Conservation (phyloP, 1,284 basidiomycete genomes). For the Macrocybe sp. region DNA sequence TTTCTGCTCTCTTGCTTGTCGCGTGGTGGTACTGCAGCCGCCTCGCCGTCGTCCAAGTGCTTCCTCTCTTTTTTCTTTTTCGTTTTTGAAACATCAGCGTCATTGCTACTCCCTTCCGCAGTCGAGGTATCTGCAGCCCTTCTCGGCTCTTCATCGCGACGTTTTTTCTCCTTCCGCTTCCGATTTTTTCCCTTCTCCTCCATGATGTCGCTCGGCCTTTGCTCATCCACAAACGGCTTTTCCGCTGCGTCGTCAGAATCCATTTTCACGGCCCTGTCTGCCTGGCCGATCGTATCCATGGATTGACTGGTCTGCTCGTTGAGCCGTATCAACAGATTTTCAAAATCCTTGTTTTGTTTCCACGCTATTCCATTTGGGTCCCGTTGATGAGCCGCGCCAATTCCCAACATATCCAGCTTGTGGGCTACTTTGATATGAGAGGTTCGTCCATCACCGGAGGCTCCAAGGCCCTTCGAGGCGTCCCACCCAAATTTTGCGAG, state of each 20-base stretch:
- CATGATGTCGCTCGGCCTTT: too few relatives aligned
- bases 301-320: slow-evolving; percentile 30
- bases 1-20: slow-evolving; percentile 19
- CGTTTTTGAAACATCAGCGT: slow-evolving; percentile 3
- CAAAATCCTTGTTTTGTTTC: slow-evolving; percentile 81
- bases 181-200: too few relatives aligned
- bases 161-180: neutral
- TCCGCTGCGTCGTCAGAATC: too few relatives aligned
- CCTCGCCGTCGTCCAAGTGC: slow-evolving; percentile 23
- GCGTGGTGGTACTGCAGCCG: slow-evolving; percentile 10
- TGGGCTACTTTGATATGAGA: slow-evolving; percentile 70
- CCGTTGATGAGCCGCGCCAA: slow-evolving; percentile 63
- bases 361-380: slow-evolving; percentile 70
- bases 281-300: too few relatives aligned
- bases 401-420: slow-evolving; percentile 79
- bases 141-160: neutral
- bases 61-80: slow-evolving; percentile 18
- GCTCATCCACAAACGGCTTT: too few relatives aligned
- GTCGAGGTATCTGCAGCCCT: neutral
- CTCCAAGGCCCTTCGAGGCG: slow-evolving; percentile 65
- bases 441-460: slow-evolving; percentile 60
- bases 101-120: slow-evolving; percentile 1
- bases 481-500: slow-evolving; percentile 82
- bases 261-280: too few relatives aligned
- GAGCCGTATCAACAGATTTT: slow-evolving; percentile 56